Conservation (phyloP, 1,284 basidiomycete species). For the Takashimella tepidaria region DNA sequence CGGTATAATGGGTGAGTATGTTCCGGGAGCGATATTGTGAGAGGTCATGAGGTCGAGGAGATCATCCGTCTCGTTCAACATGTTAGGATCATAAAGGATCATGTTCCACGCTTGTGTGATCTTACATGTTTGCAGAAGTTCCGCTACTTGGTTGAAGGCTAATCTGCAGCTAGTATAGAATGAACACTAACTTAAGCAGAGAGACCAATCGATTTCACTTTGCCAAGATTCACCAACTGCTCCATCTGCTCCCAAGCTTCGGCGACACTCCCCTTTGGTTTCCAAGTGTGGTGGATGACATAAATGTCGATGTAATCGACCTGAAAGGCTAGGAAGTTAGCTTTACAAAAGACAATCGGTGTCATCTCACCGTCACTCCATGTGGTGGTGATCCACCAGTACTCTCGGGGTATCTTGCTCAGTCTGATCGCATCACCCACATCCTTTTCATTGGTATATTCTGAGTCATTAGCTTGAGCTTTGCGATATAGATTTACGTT, state of each 20-base stretch:
- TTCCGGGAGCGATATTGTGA: conserved; percentile 6
- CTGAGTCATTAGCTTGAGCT: conserved; percentile 9
- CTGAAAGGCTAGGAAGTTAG: conserved; percentile 6
- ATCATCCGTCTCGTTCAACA: not conserved
- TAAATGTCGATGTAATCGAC: conserved; percentile 13
- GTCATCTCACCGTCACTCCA: conserved; percentile 8
- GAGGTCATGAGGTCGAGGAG: conserved; percentile 7
- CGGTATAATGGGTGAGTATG: conserved; percentile 6
- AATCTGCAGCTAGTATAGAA: not conserved
- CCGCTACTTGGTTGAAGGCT: conserved; percentile 8
- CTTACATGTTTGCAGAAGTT: not conserved
- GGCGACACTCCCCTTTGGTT: conserved; percentile 4
- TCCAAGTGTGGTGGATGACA: conserved; percentile 9
- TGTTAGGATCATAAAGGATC: conserved; percentile 11
- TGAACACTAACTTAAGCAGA: conserved; percentile 7
- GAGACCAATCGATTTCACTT: conserved; percentile 10
- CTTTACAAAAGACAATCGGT: not conserved
- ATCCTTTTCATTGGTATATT: conserved; percentile 46
- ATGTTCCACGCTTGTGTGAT: conserved; percentile 11
- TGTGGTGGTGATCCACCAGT: conserved; percentile 56
- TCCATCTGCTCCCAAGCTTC: conserved; percentile 14
- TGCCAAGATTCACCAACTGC: conserved; percentile 1
- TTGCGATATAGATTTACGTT: conserved; percentile 12
- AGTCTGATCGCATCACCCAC: conserved; percentile 48
- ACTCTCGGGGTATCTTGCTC: conserved; percentile 46